phyloP scores from a whole-genome alignment of 2,329 filamentous ascomycete genomes.

The Fusarium vanettenii region DNA sequence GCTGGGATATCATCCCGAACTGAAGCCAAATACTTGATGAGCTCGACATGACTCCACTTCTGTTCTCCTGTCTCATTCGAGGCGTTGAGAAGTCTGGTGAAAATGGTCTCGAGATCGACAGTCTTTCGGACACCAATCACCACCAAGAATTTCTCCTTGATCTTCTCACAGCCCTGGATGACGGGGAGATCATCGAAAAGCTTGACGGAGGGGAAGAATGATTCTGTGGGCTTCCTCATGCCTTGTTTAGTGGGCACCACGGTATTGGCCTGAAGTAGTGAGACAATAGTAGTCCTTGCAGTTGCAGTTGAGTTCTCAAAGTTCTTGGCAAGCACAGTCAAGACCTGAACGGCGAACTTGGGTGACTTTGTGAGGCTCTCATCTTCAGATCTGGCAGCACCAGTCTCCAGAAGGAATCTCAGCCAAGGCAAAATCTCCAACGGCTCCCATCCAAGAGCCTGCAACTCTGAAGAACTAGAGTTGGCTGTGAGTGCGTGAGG shows the following conservation, averaged over 20 bases:
- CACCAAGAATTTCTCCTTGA: slow-evolving; percentile 91
- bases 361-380: slow-evolving; percentile 78
- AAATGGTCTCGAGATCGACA: slow-evolving; percentile 92
- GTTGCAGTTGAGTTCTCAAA: slow-evolving; percentile 83
- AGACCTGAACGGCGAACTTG: slow-evolving; percentile 79
- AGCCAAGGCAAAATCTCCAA: slow-evolving; percentile 90
- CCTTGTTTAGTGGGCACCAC: slow-evolving; percentile 92
- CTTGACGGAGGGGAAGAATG: slow-evolving; percentile 94
- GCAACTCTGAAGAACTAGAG: slow-evolving; percentile 74
- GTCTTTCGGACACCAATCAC: slow-evolving; percentile 94
- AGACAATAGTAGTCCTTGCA: slow-evolving; percentile 73
- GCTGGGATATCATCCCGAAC: slow-evolving; percentile 89
- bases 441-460: slow-evolving; percentile 86
- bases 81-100: slow-evolving; percentile 81
- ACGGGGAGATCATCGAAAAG: slow-evolving; percentile 93
- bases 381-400: slow-evolving; percentile 67
- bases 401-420: slow-evolving; percentile 78
- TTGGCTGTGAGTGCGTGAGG: slow-evolving; percentile 84
- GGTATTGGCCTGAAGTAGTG: slow-evolving; percentile 73
- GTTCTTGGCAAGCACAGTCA: slow-evolving; percentile 85
- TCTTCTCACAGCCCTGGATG: slow-evolving; percentile 77
- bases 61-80: slow-evolving; percentile 64
- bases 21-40: slow-evolving; percentile 93
- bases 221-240: slow-evolving; percentile 85
- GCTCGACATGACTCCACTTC: slow-evolving; percentile 91